These are phyloP conservation scores for Elsinoe batatas DNA, from an alignment of 2,329 filamentous ascomycete genomes.

Conservation along the genomic window DNA sequence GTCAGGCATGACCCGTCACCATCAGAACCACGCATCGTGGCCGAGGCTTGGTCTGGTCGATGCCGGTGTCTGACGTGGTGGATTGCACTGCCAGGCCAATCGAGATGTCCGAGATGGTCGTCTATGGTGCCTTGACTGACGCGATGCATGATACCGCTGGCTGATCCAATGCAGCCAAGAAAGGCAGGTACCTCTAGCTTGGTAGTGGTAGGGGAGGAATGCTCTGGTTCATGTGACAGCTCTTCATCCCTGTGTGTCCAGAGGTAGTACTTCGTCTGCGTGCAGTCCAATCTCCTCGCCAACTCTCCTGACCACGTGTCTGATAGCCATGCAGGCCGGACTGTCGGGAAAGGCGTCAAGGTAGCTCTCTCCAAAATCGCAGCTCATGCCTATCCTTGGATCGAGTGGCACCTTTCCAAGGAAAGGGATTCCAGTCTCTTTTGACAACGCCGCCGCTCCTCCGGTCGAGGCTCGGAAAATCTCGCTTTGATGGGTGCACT, in stretches of 20 bases:
- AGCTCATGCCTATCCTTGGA: constrained; percentile 88
- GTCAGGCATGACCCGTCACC: background rate
- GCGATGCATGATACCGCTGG: too few species aligned
- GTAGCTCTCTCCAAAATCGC: constrained; percentile 95
- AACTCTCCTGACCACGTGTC: constrained; percentile 66
- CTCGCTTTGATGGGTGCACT: constrained; percentile 67
- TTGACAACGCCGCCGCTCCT: constrained; percentile 67
- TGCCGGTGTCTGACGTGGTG: too few species aligned
- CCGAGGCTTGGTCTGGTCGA: too few species aligned
- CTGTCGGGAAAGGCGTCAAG: constrained; percentile 90
- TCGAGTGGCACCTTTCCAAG: constrained; percentile 84
- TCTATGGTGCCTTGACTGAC: too few species aligned
- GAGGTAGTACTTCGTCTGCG: constrained; percentile 22
- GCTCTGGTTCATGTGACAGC: background rate
- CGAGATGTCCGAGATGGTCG: too few species aligned
- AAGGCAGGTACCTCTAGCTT: too few species aligned
- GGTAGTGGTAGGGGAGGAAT: too few species aligned
- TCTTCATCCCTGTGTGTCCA: background rate
- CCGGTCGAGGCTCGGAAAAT: constrained; percentile 91
- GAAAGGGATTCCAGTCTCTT: constrained; percentile 81
- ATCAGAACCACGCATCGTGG: too few species aligned
- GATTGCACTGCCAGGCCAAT: too few species aligned
- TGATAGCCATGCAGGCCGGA: constrained; percentile 75
- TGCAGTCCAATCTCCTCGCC: constrained; percentile 26
- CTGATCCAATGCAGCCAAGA: too few species aligned